Evolutionary conservation across 1,284 basidiomycete species (phyloP), one percentile per base, ranked within the genome.

Genomic region (Cryptococcus jaspeensis): DNA sequence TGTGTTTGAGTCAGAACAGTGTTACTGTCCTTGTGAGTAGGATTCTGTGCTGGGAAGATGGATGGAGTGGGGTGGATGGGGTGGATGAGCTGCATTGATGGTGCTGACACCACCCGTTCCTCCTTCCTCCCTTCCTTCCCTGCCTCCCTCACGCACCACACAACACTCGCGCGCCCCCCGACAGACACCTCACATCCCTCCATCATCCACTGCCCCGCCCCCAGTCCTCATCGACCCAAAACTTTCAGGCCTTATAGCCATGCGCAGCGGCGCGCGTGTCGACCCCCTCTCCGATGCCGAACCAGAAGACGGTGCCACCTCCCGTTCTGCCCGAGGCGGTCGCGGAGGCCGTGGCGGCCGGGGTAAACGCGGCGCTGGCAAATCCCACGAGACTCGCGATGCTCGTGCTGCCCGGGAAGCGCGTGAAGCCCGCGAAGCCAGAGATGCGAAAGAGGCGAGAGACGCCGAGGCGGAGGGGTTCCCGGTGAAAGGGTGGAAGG

Each of bases 181-280:
- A n/a, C 44, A 75, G 74, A 75, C 74, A 16, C 71, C 74, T 2
- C 62, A 70, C 52, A 38, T 74, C 3, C 54, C 56, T 3, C 61
- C 66, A 0, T 62, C 66, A 1, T 58, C 71, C 0, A 58, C 67
- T 5, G 53, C 65, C 18, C 71, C 72, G 11, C 58, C 67, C 0
- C 54, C 58, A 4, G 28, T 32, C 5, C 59, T 65, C 15, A 51
- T 69, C 5, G 63, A 71, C 39, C 58, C 63, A 7, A 43, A 50
- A 6, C 50, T 60, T 32, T 37, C 50, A 11, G 23, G 43, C 43
- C 39, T 32, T 32, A 32, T 32, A 4, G 28, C 28, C 9, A 4
- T 32, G 5, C 28, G 9, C 28, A 32, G 28, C 9, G 28, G 28
- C 28, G 4, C 28, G 5, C 28, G 28, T 32, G 28, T 32, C 52